phyloP scores from a whole-genome alignment of 305 asterid genomes.

The Plantago lanceolata region DNA sequence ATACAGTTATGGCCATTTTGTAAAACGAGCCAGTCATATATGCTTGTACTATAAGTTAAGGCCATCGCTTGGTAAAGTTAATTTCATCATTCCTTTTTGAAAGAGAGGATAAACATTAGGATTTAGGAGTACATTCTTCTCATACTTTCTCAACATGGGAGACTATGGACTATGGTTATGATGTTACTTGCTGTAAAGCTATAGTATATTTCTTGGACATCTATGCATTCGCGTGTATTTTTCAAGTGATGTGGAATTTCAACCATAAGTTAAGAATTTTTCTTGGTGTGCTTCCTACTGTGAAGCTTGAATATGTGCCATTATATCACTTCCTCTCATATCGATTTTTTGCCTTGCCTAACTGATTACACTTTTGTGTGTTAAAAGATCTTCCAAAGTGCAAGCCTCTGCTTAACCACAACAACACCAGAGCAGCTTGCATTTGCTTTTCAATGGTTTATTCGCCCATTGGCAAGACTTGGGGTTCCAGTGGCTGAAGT shows the following conservation, averaged over 20 bases:
- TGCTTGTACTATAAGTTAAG: too few relatives aligned
- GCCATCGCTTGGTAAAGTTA: too few relatives aligned
- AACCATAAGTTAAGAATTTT: not conserved
- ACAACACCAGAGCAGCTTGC: slow-evolving; percentile 95
- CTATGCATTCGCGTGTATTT: not conserved
- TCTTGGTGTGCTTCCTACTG: not conserved
- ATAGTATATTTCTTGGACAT: not conserved
- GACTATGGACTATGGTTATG: not conserved
- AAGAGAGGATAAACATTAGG: too few relatives aligned
- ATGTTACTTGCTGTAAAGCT: not conserved
- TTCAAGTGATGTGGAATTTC: not conserved
- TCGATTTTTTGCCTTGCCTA: not conserved
- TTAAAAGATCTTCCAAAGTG: slow-evolving; percentile 94
- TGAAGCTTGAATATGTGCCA: not conserved
- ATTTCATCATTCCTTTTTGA: too few relatives aligned
- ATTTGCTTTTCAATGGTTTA: slow-evolving; percentile 81
- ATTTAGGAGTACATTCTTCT: not conserved
- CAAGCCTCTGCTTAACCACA: slow-evolving; percentile 88
- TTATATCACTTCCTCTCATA: not conserved
- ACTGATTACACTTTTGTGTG: slow-evolving; percentile 28
- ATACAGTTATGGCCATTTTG: not conserved
- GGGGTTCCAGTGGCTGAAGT: slow-evolving; percentile 87
- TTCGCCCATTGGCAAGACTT: slow-evolving; percentile 53
- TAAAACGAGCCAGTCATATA: not conserved
- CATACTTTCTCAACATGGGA: not conserved